Evolutionary conservation across 345 rosid species (phyloP).

Genomic region (Populus simonii): DNA sequence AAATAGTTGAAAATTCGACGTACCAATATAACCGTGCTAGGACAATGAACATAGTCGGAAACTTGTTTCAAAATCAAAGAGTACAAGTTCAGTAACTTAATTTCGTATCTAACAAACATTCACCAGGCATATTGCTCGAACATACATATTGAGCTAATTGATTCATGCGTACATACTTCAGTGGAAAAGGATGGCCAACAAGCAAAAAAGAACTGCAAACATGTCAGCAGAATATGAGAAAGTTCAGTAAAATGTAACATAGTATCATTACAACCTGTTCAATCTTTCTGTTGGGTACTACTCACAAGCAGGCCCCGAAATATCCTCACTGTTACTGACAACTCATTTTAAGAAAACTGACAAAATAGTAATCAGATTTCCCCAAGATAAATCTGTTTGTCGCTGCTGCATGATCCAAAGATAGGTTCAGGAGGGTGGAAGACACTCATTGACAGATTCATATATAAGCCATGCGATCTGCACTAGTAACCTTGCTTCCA

Average conservation of each 20-base stretch:
- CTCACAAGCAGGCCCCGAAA: background rate
- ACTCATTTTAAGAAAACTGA: background rate
- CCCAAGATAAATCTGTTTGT: constrained; percentile 84
- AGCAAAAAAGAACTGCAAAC: background rate
- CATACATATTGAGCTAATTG: background rate
- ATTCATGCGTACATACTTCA: background rate
- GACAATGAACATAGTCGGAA: too few relatives aligned
- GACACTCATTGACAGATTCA: constrained; percentile 90
- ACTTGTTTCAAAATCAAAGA: background rate
- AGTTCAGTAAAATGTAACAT: background rate
- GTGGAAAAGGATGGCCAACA: background rate
- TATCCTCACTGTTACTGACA: background rate
- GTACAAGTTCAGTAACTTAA: background rate
- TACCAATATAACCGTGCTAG: too few relatives aligned
- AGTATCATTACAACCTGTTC: constrained; percentile 7
- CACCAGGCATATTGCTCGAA: background rate
- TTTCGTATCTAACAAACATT: background rate
- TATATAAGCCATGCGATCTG: constrained; percentile 93
- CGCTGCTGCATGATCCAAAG: constrained; percentile 94
- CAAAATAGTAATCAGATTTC: constrained; percentile 55
- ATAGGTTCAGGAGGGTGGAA: constrained; percentile 89
- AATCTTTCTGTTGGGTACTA: background rate
- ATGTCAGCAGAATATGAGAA: background rate
- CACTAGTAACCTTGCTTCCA: constrained; percentile 92
- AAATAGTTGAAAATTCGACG: background rate